Evolutionary conservation across 768 basidiomycete species (phyloP).

Genomic region (Phanerodontia chrysosporium): DNA sequence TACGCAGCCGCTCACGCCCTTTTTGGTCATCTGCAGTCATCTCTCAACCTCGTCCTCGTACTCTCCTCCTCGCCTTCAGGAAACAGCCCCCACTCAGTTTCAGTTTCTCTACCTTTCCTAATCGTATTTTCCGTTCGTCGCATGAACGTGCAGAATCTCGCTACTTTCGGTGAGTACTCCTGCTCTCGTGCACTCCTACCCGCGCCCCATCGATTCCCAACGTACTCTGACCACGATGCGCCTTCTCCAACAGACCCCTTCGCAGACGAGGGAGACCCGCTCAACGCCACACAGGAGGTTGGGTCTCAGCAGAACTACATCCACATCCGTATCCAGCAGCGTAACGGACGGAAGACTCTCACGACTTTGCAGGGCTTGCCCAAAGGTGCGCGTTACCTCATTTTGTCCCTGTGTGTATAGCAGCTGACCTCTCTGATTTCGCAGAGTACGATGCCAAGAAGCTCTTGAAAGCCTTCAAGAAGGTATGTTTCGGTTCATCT

Average conservation of each 20-base stretch:
- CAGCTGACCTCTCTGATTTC: slow-evolving; percentile 6
- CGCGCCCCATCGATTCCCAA: slow-evolving; percentile 16
- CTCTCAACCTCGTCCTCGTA: slow-evolving; percentile 20
- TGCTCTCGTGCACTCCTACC: slow-evolving; percentile 10
- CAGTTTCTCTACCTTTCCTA: slow-evolving; percentile 30
- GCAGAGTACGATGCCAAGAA: slow-evolving; percentile 97
- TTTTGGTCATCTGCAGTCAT: slow-evolving; percentile 12
- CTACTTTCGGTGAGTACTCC: slow-evolving; percentile 62
- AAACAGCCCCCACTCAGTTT: slow-evolving; percentile 43
- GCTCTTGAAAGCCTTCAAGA: slow-evolving; percentile 98
- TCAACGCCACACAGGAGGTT: slow-evolving; percentile 68
- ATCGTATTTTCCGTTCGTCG: slow-evolving; percentile 42
- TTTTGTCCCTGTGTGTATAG: not conserved
- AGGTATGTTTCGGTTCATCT: slow-evolving; percentile 44
- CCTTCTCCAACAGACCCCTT: slow-evolving; percentile 70
- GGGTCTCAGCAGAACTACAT: slow-evolving; percentile 82
- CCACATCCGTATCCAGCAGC: slow-evolving; percentile 97
- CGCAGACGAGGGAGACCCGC: slow-evolving; percentile 88
- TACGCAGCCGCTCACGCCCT: slow-evolving; percentile 3
- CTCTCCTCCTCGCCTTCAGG: slow-evolving; percentile 22
- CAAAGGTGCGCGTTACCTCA: slow-evolving; percentile 63
- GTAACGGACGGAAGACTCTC: slow-evolving; percentile 98
- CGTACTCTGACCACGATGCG: slow-evolving; percentile 8
- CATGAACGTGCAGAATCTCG: slow-evolving; percentile 95
- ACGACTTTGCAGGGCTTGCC: slow-evolving; percentile 96